These are phyloP conservation scores for Penicillium atrosanguineum DNA, from an alignment of 495 filamentous ascomycete genomes.

Conservation along the genomic window DNA sequence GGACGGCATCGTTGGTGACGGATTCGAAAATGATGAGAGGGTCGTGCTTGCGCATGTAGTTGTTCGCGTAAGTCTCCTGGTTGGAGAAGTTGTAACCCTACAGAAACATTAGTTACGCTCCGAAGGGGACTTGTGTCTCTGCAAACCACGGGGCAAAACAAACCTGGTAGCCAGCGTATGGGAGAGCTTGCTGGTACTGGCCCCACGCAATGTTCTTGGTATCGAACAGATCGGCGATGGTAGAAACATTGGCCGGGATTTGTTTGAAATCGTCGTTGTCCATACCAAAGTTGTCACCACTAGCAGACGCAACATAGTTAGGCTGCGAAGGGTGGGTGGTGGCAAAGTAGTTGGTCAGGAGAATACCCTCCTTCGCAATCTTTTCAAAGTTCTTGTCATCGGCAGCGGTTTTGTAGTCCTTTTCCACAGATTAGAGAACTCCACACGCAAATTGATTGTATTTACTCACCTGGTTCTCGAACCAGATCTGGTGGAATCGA, in stretches of 20 bases:
- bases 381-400: slow-evolving; percentile 51
- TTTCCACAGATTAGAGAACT: too few species aligned
- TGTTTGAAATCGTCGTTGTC: slow-evolving; percentile 60
- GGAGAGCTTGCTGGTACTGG: slow-evolving; percentile 67
- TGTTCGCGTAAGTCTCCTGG: too few species aligned
- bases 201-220: slow-evolving; percentile 66
- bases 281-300: slow-evolving; percentile 68
- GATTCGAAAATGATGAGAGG: too few species aligned
- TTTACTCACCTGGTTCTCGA: too few species aligned
- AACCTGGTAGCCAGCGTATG: slow-evolving; percentile 64
- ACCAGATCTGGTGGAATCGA: too few species aligned
- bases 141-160: too few species aligned
- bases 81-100: too few species aligned
- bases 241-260: slow-evolving; percentile 61
- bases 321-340: slow-evolving; percentile 67
- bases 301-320: slow-evolving; percentile 63
- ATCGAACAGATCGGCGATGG: slow-evolving; percentile 67
- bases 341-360: slow-evolving; percentile 61
- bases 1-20: too few species aligned
- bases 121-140: too few species aligned
- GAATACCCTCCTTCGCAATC: slow-evolving; percentile 61
- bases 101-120: too few species aligned
- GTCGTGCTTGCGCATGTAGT: too few species aligned
- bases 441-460: too few species aligned
- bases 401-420: slow-evolving; percentile 56